These are phyloP conservation scores for Saccharomyces hybrid DNA, from an alignment of 1,139 yeast species.

Conservation along the genomic window DNA sequence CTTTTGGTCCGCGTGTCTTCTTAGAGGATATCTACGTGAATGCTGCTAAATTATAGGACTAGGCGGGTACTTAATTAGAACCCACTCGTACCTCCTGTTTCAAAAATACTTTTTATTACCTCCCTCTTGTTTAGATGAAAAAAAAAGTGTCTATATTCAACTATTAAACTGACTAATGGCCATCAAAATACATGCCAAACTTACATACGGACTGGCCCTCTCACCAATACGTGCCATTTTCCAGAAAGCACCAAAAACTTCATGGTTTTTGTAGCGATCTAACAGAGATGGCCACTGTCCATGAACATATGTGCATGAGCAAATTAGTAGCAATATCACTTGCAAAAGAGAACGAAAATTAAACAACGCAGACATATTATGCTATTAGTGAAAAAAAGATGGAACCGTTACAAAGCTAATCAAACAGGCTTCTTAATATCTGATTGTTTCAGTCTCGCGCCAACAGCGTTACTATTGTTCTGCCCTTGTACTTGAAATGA, in stretches of 20 bases:
- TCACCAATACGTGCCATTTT: slow-evolving; percentile 94
- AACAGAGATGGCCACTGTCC: slow-evolving; percentile 78
- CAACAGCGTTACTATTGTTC: background rate
- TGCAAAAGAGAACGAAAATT: slow-evolving; percentile 84
- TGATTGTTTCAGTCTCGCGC: background rate
- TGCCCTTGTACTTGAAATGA: background rate
- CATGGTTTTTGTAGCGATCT: slow-evolving; percentile 49
- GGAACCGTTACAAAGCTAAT: background rate
- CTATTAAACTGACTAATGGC: slow-evolving; percentile 57
- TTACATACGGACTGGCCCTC: slow-evolving; percentile 87
- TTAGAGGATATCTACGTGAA: background rate
- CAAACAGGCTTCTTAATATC: background rate
- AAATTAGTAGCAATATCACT: slow-evolving; percentile 73
- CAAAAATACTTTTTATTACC: background rate
- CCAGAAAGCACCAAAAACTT: slow-evolving; percentile 82
- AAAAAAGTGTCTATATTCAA: too few species aligned
- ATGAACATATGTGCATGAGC: slow-evolving; percentile 89
- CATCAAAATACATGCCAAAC: slow-evolving; percentile 79
- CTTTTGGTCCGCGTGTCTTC: background rate
- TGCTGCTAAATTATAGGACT: background rate
- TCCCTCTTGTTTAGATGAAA: background rate
- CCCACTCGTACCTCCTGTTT: background rate
- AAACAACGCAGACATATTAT: slow-evolving; percentile 71
- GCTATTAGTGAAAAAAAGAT: background rate
- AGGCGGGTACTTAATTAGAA: background rate